Conservation (phyloP, 2,329 filamentous ascomycete genomes). For the Lachnellula subtilissima region DNA sequence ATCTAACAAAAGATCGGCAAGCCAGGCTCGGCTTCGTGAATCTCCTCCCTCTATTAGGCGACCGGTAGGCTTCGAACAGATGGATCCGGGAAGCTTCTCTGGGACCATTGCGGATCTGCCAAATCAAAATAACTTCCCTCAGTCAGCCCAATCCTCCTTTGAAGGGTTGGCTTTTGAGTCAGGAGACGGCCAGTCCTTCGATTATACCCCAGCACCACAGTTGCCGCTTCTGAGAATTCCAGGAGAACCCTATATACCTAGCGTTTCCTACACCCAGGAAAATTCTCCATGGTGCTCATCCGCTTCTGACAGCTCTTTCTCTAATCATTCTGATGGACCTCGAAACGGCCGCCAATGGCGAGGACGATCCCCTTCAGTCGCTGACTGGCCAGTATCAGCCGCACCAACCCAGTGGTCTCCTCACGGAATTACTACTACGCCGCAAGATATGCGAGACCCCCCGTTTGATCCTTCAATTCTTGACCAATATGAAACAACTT, state of each 20-base stretch:
- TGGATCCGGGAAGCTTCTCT: constrained; percentile 1
- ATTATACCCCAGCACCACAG: constrained; percentile 17
- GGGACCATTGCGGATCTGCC: neutral
- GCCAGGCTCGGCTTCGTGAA: constrained; percentile 18
- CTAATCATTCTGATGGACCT: constrained; percentile 28
- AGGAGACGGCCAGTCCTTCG: constrained; percentile 10
- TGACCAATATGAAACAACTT: constrained; percentile 24
- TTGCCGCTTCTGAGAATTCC: constrained; percentile 28
- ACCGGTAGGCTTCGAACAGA: constrained; percentile 12
- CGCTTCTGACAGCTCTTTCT: constrained; percentile 29
- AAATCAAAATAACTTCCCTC: constrained; percentile 9
- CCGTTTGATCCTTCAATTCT: constrained; percentile 20
- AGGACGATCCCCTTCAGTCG: constrained; percentile 24
- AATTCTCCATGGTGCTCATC: constrained; percentile 31
- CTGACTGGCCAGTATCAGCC: constrained; percentile 24
- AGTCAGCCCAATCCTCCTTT: constrained; percentile 14
- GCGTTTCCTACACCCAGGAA: constrained; percentile 24
- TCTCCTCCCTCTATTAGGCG: constrained; percentile 15
- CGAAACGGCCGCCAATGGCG: constrained; percentile 19
- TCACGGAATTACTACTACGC: constrained; percentile 15
- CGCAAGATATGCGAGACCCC: constrained; percentile 24
- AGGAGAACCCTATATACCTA: constrained; percentile 26
- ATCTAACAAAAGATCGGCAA: constrained; percentile 18
- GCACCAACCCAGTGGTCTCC: constrained; percentile 20
- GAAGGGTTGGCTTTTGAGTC: constrained; percentile 12